Percentiles rank a stretch among this genome's conserved stretches.
Conservation (phyloP, 495 filamentous ascomycete genomes). For the Neurospora sp. region DNA sequence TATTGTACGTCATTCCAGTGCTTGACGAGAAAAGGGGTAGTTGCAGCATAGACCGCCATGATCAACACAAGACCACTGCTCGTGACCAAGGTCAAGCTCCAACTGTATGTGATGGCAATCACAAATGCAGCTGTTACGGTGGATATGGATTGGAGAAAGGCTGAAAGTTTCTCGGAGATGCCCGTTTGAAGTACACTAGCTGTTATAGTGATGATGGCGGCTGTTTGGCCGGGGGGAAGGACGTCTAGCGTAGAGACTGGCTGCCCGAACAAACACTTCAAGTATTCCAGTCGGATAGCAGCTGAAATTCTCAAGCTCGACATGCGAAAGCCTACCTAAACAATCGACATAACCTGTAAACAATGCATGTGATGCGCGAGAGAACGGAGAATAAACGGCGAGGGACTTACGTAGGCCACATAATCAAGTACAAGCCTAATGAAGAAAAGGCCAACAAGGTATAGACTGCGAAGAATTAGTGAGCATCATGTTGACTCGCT, state of each 20-base stretch:
- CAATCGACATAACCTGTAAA: slow-evolving; percentile 1
- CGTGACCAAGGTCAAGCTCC: slow-evolving; percentile 48
- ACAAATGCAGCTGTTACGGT: slow-evolving; percentile 40
- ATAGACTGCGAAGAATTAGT: slow-evolving; percentile 27
- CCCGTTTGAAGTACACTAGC: slow-evolving; percentile 57
- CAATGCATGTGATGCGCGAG: neutral
- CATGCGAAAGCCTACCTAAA: slow-evolving; percentile 43
- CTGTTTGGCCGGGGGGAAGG: slow-evolving; percentile 41
- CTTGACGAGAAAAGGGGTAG: slow-evolving; percentile 48
- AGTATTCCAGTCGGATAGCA: slow-evolving; percentile 40
- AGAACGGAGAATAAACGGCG: neutral
- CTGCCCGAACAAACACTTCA: slow-evolving; percentile 41
- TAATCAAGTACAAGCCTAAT: slow-evolving; percentile 49
- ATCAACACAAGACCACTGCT: slow-evolving; percentile 47
- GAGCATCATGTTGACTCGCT: neutral
- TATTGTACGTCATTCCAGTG: slow-evolving; percentile 44
- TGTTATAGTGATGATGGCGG: slow-evolving; percentile 51
- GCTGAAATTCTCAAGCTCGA: slow-evolving; percentile 46
- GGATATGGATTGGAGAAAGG: slow-evolving; percentile 42
- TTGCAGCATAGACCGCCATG: slow-evolving; percentile 41
- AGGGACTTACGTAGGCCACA: slow-evolving; percentile 39
- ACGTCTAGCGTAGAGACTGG: slow-evolving; percentile 45
- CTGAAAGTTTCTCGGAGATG: slow-evolving; percentile 52
- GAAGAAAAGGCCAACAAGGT: slow-evolving; percentile 53
- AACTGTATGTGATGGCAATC: slow-evolving; percentile 46